Base-by-base conservation (phyloP, 768 basidiomycete species). In the Candolleomyces eurysporus region DNA sequence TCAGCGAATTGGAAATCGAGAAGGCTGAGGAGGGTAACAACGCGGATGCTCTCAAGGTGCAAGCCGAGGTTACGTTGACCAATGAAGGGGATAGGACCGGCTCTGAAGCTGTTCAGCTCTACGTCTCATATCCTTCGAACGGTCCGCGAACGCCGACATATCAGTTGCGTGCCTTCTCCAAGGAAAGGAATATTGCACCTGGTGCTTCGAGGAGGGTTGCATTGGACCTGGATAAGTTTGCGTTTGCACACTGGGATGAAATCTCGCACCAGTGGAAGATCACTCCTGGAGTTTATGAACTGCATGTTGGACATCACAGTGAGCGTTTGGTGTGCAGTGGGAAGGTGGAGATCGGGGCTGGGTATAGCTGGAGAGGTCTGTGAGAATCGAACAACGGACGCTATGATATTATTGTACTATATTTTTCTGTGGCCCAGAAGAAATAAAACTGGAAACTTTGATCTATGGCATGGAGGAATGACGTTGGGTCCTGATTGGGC, bases 91-190 rank as follows among this genome's bases (percentile, higher is more conserved):
- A 71, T 2, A 62, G 79, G 14, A 61, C 69, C 0, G 90, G 89
- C 16, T 84, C 83, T 0, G 85, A 89, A 67, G 85, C 87, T 45
- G 82, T 85, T 5, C 90, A 92, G 68, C 69, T 90, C 45, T 90
- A 90, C 70, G 73, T 87, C 9, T 73, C 79, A 7, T 78, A 83
- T 60, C 84, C 84, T 4, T 71, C 82, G 66, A 67, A 78, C 67
- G 74, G 80, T 53, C 60, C 84, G 64, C 80, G 80, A 8, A 82
- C 85, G 26, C 90, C 91, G 0, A 73, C 72, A 22, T 74, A 83
- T 52, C 83, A 90, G 68, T 76, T 94, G 42, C 87, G 84, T 55
- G 88, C 84, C 7, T 92, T 84, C 71, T 72, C 73, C 3, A 92
- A 92, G 70, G 84, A 78, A 4, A 76, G 69, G 58, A 72, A 84